Evolutionary conservation across 164 flowering plant genomes (phyloP).

Genomic region (Warburgia ugandensis): DNA sequence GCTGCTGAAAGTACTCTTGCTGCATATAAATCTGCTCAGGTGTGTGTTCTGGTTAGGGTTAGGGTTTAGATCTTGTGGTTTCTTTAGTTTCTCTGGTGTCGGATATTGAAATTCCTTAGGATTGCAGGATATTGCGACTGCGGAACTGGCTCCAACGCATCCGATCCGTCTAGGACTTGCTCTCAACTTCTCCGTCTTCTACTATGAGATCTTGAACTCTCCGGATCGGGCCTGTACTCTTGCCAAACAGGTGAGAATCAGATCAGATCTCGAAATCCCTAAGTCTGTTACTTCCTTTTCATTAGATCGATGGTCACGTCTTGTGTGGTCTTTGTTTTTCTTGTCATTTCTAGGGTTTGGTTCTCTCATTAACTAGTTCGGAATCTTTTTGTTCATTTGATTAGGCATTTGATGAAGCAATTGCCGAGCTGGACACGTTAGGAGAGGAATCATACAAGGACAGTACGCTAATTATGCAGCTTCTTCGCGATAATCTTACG

Average conservation of each 20-base stretch:
- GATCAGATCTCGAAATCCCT: too few species aligned
- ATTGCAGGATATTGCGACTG: slow-evolving; percentile 67
- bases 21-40: slow-evolving; percentile 80
- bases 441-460: slow-evolving; percentile 15
- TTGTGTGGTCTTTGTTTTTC: background rate
- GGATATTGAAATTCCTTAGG: background rate
- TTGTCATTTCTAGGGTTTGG: background rate
- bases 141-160: slow-evolving; percentile 73
- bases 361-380: background rate
- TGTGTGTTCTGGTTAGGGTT: slow-evolving; percentile 7
- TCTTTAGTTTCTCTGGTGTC: background rate
- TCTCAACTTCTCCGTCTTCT: slow-evolving; percentile 81
- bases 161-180: slow-evolving; percentile 83
- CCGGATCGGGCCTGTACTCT: slow-evolving; percentile 83
- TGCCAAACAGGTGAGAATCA: slow-evolving; percentile 46
- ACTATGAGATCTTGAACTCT: slow-evolving; percentile 79
- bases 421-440: slow-evolving; percentile 12
- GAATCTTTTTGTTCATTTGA: background rate
- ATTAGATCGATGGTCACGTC: too few species aligned
- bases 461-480: slow-evolving; percentile 13
- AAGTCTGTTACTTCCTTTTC: background rate
- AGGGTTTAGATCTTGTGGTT: background rate
- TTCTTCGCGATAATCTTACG: slow-evolving; percentile 11
- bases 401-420: slow-evolving; percentile 13
- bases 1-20: slow-evolving; percentile 74